Conservation (phyloP, 1,284 basidiomycete species). For the Ganoderma lucidum region DNA sequence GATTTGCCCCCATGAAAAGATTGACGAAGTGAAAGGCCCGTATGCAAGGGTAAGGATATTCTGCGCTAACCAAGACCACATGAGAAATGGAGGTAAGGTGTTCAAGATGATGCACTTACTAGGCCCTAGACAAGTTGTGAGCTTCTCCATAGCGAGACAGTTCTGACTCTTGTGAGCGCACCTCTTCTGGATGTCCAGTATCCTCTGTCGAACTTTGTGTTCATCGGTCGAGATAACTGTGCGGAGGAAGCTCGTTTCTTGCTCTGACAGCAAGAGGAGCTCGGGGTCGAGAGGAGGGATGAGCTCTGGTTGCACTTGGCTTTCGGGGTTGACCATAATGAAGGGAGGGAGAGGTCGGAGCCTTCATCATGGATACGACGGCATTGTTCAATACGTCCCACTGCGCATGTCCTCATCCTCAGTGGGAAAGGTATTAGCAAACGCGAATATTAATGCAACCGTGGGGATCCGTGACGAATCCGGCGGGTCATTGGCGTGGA, state of each 20-base stretch:
- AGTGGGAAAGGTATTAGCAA: too few species aligned
- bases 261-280: conserved; percentile 33
- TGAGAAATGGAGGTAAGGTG: background rate
- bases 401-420: background rate
- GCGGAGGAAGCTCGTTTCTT: conserved; percentile 39
- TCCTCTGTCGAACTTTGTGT: conserved; percentile 30
- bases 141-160: background rate
- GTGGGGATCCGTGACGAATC: too few species aligned
- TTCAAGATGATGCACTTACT: conserved; percentile 25
- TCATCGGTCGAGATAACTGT: conserved; percentile 36
- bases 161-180: conserved; percentile 22
- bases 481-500: too few species aligned
- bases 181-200: conserved; percentile 42
- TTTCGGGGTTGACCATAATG: conserved; percentile 30
- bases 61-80: conserved; percentile 28
- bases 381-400: background rate
- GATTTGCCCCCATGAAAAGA: conserved; percentile 41
- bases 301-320: conserved; percentile 29
- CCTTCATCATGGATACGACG: background rate
- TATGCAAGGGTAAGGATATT: conserved; percentile 49
- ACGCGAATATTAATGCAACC: too few species aligned
- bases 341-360: too few species aligned
- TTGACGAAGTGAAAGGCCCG: conserved; percentile 43
- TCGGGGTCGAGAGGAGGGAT: conserved; percentile 39
- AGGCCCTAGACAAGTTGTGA: conserved; percentile 28